Percentiles rank a stretch among this genome's conserved stretches.
phyloP scores from a whole-genome alignment of 108 stramenopile species.

The Ochromonas danica region DNA sequence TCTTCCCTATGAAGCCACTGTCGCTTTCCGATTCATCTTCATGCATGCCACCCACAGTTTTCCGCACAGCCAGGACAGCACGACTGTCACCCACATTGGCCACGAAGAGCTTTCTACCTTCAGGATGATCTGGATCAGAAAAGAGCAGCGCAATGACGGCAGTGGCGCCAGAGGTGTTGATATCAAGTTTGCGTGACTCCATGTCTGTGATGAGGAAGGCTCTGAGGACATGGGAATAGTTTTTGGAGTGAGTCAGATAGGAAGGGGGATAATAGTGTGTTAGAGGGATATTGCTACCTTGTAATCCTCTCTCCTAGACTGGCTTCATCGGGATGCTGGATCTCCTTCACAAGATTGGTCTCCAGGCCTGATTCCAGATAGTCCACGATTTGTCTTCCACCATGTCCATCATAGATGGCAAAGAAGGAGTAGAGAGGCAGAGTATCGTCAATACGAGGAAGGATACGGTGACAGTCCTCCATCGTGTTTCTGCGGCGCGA shows the following conservation, averaged over 20 bases:
- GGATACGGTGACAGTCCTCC: conserved; percentile 79
- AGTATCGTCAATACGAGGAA: conserved; percentile 48
- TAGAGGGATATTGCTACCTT: background rate
- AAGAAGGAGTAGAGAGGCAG: conserved; percentile 61
- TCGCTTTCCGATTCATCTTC: background rate
- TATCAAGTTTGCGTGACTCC: conserved; percentile 64
- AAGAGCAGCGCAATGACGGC: conserved; percentile 58
- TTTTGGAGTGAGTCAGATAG: too few species aligned
- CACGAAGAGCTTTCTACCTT: conserved; percentile 59
- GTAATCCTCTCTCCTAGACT: conserved; percentile 36
- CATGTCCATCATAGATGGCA: conserved; percentile 92
- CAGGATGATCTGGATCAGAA: background rate
- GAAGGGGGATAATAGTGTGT: background rate
- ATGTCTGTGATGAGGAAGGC: conserved; percentile 88
- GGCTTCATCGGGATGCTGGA: conserved; percentile 48
- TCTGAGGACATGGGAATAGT: conserved; percentile 64
- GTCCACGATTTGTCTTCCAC: conserved; percentile 83
- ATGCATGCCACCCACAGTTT: background rate
- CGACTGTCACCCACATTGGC: conserved; percentile 89
- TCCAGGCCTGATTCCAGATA: conserved; percentile 75
- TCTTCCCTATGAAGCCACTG: conserved; percentile 41
- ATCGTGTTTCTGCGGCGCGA: conserved; percentile 79
- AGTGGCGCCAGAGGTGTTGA: conserved; percentile 83
- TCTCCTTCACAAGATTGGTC: conserved; percentile 74
- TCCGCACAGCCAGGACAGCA: background rate